Conservation (phyloP, 1,139 yeast genomes). For the Saccharomyces pastorianus region DNA sequence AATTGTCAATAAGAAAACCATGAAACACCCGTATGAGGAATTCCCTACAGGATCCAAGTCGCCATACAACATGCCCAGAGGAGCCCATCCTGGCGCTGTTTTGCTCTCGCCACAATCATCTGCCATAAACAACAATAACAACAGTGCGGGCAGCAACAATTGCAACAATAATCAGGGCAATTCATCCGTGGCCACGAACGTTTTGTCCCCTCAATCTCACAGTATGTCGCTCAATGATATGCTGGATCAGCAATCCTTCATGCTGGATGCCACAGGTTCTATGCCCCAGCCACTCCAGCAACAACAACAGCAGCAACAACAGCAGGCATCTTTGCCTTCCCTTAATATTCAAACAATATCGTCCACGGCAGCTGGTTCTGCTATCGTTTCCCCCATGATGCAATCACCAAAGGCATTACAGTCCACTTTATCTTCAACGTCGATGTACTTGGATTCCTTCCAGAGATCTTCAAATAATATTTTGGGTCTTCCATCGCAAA, state of each 20-base stretch:
- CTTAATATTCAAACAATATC: background rate
- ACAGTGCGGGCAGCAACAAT: conserved; percentile 2
- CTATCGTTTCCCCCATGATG: conserved; percentile 20
- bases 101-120: conserved; percentile 7
- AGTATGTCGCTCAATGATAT: conserved; percentile 19
- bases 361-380: conserved; percentile 11
- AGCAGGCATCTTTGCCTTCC: conserved; percentile 1
- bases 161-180: conserved; percentile 7
- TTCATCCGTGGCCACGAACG: conserved; percentile 11
- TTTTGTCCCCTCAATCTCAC: conserved; percentile 10
- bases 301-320: conserved; percentile 1
- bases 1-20: background rate
- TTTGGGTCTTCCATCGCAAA: conserved; percentile 32
- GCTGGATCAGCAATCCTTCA: conserved; percentile 18
- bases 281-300: conserved; percentile 1
- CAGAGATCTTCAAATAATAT: conserved; percentile 4
- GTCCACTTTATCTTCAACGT: conserved; percentile 10
- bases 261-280: conserved; percentile 4
- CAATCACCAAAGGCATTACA: conserved; percentile 12
- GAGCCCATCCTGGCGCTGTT: conserved; percentile 35
- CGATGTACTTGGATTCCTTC: conserved; percentile 9
- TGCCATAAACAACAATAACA: too few relatives aligned
- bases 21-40: background rate
- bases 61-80: conserved; percentile 11
- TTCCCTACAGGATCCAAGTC: conserved; percentile 3